Conservation (phyloP, 2,329 filamentous ascomycete genomes). For the Fusarium circinatum region DNA sequence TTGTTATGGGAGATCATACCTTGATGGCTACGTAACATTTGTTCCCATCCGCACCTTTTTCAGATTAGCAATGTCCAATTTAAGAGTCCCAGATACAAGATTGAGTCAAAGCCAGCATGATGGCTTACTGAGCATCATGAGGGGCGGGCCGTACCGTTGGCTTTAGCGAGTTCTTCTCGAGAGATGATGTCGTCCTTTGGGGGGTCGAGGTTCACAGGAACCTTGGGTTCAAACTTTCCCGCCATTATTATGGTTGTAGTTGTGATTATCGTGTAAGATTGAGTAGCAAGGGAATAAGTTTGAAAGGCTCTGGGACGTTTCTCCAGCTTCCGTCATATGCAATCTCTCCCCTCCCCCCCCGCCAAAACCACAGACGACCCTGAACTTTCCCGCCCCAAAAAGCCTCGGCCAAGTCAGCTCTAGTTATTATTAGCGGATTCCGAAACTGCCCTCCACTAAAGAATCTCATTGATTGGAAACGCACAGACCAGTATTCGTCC, state of each 20-base stretch:
- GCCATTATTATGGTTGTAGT: slow-evolving; percentile 54
- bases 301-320: slow-evolving; percentile 8
- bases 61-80: slow-evolving; percentile 31
- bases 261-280: not conserved
- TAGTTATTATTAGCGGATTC: not conserved
- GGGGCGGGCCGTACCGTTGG: slow-evolving; percentile 74
- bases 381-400: not conserved
- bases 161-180: slow-evolving; percentile 80
- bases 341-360: slow-evolving; percentile 16
- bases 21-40: slow-evolving; percentile 78
- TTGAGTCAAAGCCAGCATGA: not conserved
- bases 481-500: slow-evolving; percentile 34
- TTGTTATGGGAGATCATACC: slow-evolving; percentile 51
- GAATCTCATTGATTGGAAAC: slow-evolving; percentile 23
- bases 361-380: slow-evolving; percentile 25
- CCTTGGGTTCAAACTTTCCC: slow-evolving; percentile 81
- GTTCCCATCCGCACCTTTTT: slow-evolving; percentile 69
- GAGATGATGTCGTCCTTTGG: slow-evolving; percentile 91
- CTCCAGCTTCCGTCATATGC: slow-evolving; percentile 38
- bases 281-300: not conserved
- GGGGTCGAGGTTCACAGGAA: slow-evolving; percentile 77
- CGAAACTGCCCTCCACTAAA: slow-evolving; percentile 9
- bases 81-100: not conserved
- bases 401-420: slow-evolving; percentile 21
- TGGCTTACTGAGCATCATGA: not conserved